phyloP scores from a whole-genome alignment of 371 early-diverging fungal genomes.

The Choanephora cucurbitarum region DNA sequence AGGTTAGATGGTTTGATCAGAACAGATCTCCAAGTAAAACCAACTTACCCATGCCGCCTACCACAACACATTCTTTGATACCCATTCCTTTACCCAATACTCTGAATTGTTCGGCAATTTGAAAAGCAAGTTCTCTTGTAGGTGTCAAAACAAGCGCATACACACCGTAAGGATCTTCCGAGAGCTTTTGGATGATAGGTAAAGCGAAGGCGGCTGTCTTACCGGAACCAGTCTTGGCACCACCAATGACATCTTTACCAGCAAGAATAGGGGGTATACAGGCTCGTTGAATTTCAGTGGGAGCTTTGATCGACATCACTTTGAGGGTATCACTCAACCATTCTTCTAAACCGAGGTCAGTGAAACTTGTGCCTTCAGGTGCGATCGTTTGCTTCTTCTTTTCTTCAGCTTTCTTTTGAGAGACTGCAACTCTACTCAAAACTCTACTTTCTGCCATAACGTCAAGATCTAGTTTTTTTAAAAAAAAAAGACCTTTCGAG shows the following conservation, averaged over 20 bases:
- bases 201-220: slow-evolving; percentile 99
- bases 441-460: slow-evolving; percentile 20
- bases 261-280: slow-evolving; percentile 79
- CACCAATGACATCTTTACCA: slow-evolving; percentile 90
- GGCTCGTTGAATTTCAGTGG: slow-evolving; percentile 95
- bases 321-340: slow-evolving; percentile 84
- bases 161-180: slow-evolving; percentile 92
- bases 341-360: slow-evolving; percentile 69
- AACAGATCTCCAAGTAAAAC: not conserved
- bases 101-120: slow-evolving; percentile 95
- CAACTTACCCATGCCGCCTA: slow-evolving; percentile 87
- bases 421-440: slow-evolving; percentile 30
- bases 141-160: slow-evolving; percentile 97
- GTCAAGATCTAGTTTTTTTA: not conserved
- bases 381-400: slow-evolving; percentile 18
- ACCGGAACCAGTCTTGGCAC: slow-evolving; percentile 98
- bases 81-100: slow-evolving; percentile 91
- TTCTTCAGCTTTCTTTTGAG: slow-evolving; percentile 15
- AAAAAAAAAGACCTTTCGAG: not conserved
- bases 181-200: slow-evolving; percentile 93
- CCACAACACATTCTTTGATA: slow-evolving; percentile 85
- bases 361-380: slow-evolving; percentile 40
- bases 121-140: slow-evolving; percentile 96
- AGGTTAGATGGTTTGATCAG: too few species aligned
- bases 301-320: slow-evolving; percentile 79